A percentile compares a stretch with the other conserved stretches of the same genome.
Conservation (phyloP, 75 land plant species). For the Pseudotsuga menziesii region DNA sequence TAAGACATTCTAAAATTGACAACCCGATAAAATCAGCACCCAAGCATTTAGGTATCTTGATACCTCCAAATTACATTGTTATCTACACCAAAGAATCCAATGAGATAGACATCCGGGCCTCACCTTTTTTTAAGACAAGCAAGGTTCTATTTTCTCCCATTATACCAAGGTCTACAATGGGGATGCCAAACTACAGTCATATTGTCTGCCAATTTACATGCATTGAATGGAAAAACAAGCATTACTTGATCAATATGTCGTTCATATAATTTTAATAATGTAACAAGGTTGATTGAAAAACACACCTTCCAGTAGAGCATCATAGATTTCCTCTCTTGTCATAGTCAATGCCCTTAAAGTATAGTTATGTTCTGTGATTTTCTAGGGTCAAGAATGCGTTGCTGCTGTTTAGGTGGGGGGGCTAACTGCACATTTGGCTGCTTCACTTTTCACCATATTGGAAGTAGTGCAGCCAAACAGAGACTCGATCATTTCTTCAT, state of each 20-base stretch:
- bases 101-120: no score
- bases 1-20: no score
- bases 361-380: constrained; percentile 91
- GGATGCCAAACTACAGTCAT: not conserved
- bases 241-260: not conserved
- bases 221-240: not conserved
- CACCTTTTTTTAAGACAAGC: not conserved
- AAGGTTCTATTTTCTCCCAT: not conserved
- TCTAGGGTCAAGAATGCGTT: constrained; percentile 71
- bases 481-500: constrained; percentile 76
- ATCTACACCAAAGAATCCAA: no score
- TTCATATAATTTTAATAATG: not conserved
- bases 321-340: constrained; percentile 75
- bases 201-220: not conserved
- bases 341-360: constrained; percentile 74
- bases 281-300: not conserved
- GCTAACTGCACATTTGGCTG: constrained; percentile 35
- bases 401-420: constrained; percentile 36
- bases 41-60: no score
- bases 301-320: constrained; percentile 81
- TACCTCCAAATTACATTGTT: no score
- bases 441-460: constrained; percentile 33
- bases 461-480: constrained; percentile 57
- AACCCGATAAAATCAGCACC: no score
- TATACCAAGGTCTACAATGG: not conserved